Conservation (phyloP, 768 basidiomycete species). For the Agrocybe pediades region DNA sequence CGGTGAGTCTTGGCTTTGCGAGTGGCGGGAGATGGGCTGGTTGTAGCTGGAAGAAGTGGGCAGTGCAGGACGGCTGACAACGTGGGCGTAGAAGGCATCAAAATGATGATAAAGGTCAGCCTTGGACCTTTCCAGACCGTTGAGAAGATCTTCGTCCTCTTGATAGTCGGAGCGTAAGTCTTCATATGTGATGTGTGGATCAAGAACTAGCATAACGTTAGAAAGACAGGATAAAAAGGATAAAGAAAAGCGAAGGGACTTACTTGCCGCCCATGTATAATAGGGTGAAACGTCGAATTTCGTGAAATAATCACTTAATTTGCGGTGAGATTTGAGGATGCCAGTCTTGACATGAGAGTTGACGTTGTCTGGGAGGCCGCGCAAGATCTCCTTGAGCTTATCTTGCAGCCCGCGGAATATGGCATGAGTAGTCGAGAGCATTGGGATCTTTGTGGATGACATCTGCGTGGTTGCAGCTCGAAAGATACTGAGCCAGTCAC, state of each 20-base stretch:
- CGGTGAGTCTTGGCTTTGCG: neutral
- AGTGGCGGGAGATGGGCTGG: constrained; percentile 5
- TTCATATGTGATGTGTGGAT: constrained; percentile 31
- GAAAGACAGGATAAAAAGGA: neutral
- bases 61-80: neutral
- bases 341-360: constrained; percentile 19
- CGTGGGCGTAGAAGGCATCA: constrained; percentile 7
- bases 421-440: constrained; percentile 30
- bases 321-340: constrained; percentile 26
- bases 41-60: neutral
- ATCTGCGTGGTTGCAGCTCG: constrained; percentile 31
- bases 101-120: constrained; percentile 9
- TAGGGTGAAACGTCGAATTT: constrained; percentile 31
- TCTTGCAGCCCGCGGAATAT: constrained; percentile 30
- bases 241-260: constrained; percentile 4
- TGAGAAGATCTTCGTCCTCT: constrained; percentile 18
- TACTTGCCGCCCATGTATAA: constrained; percentile 32
- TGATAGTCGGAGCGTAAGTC: constrained; percentile 19
- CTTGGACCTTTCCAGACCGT: constrained; percentile 18
- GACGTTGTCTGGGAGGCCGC: constrained; percentile 16
- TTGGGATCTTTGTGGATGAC: constrained; percentile 29
- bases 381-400: constrained; percentile 16
- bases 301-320: constrained; percentile 34
- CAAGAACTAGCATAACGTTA: constrained; percentile 25
- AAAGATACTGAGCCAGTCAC: constrained; percentile 28